These are phyloP conservation scores for Sporothrix variecibatus DNA, from an alignment of 2,329 filamentous ascomycete genomes.

Conservation along the genomic window DNA sequence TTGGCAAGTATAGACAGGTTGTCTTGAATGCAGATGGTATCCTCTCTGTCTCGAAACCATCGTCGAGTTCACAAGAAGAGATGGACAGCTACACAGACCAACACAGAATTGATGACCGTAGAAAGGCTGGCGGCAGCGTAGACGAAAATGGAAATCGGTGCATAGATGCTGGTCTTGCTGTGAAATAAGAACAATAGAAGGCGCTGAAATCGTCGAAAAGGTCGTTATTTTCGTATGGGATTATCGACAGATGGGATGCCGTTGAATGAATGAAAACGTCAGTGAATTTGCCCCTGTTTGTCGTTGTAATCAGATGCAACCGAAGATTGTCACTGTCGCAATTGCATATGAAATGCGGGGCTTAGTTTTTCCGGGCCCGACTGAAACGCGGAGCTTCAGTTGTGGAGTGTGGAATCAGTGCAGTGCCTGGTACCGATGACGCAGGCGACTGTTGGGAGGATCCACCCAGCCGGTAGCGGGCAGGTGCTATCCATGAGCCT, in stretches of 20 bases:
- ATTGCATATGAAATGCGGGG: background rate
- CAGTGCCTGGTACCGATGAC: constrained; percentile 12
- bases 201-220: background rate
- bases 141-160: background rate
- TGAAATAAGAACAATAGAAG: background rate
- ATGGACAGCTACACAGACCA: background rate
- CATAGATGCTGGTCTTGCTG: background rate
- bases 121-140: background rate
- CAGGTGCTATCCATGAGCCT: background rate
- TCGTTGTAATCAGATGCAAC: background rate
- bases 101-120: background rate
- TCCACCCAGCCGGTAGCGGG: background rate
- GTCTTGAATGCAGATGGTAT: background rate
- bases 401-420: background rate
- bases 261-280: background rate
- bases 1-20: background rate
- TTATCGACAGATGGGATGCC: background rate
- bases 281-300: background rate
- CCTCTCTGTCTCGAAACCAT: background rate
- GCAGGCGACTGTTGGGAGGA: constrained; percentile 9
- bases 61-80: too few relatives aligned
- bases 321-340: background rate
- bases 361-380: constrained; percentile 19
- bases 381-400: background rate
- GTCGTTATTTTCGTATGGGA: background rate